These are phyloP conservation scores for Rubia tinctorum DNA, from an alignment of 305 asterid species.

Conservation along the genomic window DNA sequence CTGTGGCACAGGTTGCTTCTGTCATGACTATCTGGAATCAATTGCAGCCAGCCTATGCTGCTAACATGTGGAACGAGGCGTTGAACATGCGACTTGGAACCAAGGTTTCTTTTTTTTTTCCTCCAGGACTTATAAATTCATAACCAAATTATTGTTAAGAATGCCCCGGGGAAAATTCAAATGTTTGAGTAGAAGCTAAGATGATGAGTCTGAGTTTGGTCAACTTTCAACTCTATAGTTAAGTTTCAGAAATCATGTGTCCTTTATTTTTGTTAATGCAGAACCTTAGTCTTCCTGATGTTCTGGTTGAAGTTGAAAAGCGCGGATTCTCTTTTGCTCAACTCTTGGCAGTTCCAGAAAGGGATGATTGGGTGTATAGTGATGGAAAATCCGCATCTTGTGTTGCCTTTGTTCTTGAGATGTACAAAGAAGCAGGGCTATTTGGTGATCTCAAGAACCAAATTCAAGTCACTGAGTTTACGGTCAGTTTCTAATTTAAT, in stretches of 20 bases:
- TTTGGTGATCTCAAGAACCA: slow-evolving; percentile 65
- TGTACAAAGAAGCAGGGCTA: slow-evolving; percentile 89
- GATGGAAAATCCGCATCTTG: slow-evolving; percentile 95
- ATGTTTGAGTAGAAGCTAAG: background rate
- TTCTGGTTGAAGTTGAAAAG: slow-evolving; percentile 87
- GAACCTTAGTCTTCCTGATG: slow-evolving; percentile 75
- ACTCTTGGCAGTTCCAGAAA: slow-evolving; percentile 80
- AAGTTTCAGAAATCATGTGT: slow-evolving; percentile 7
- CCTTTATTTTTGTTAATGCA: slow-evolving; percentile 26
- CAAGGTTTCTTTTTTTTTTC: slow-evolving; percentile 42
- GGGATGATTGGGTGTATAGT: slow-evolving; percentile 74
- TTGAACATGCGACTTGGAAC: slow-evolving; percentile 91
- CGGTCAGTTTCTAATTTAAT: slow-evolving; percentile 47
- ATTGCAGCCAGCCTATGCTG: slow-evolving; percentile 79
- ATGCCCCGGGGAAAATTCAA: background rate
- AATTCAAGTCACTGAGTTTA: slow-evolving; percentile 94
- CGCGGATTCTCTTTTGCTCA: slow-evolving; percentile 89
- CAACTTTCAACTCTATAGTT: background rate
- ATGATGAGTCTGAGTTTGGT: background rate
- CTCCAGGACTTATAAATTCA: background rate
- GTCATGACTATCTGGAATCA: slow-evolving; percentile 95
- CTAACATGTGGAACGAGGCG: slow-evolving; percentile 91
- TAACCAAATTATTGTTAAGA: background rate
- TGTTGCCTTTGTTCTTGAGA: slow-evolving; percentile 80
- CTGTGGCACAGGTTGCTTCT: slow-evolving; percentile 72